Base-by-base conservation (phyloP, 73 alveolate genomes). In the Halteria grandinella region DNA sequence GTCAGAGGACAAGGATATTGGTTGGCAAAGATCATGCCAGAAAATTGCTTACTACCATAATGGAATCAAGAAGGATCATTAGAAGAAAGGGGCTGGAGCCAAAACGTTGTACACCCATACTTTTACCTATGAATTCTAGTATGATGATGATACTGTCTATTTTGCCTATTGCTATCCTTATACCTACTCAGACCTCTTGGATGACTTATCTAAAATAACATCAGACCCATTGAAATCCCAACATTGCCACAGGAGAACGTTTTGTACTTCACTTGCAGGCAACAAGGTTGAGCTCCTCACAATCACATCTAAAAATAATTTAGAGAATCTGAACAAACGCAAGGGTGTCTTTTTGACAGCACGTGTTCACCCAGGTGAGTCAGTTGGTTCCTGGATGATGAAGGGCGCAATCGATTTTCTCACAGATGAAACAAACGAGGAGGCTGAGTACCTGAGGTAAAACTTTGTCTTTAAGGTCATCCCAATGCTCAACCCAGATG, bases 401-500 rank as follows among this genome's bases (percentile, higher is more conserved):
- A 79, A 92, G 75, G 98, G 98, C 10, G 90, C 91, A 15, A 70
- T 92, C 20, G 96, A 88, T 54, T 92, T 92, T 57, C 70, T 92
- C 36, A 89, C 94, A 73, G 98, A 83, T 73, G 87, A 81, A 18
- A 20, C 28, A 28, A 32, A 53, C 37, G 89, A 82, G 15, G 96
- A 92, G 53, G 98, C 98, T 0, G 83, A 83, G 57, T 47, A 85
- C 59, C 81, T 92, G 52, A 75, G 98, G 58, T 89, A 92, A 58
- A 79, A 88, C 41, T 92, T 79, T 75, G 83, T 92, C 8, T 87
- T 92, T 79, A 92, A 92, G 85, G 79, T 92, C 33, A 91, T 95
- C 18, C 99, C 99, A n/a, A 95, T 95, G 99, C 82, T 95, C 55
- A 95, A 95, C 71, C 97, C 97, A 4, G 99, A 95, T 75, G 99